Evolutionary conservation across 2,329 filamentous ascomycete genomes (phyloP), one percentile per base, ranked within the genome.

Genomic region (Botrytis fragariae): DNA sequence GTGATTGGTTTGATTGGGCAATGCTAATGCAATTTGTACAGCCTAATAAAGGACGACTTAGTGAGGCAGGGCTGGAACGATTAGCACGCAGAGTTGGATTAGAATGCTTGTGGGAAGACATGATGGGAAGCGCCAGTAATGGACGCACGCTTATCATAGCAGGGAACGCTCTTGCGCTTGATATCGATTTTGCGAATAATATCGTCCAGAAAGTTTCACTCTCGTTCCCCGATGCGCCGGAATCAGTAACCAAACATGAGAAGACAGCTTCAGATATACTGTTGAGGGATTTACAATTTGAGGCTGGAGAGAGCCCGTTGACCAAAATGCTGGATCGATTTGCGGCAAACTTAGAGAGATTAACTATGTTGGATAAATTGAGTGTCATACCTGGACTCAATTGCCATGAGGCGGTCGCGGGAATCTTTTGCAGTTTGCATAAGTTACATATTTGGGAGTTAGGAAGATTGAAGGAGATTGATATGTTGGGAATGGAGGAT

Each of bases 331-430:
- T 96, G 42, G 90, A 92, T 74, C 84, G 85, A 20, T 96, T 96
- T 79, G 88, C 91, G 0, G 84, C 85, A 45, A 95, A 95, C 79
- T 84, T 97, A 51, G 89, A 92, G 78, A 87, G 88, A 51, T 83
- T 96, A 48, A 90, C 92, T 5, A 86, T 83, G 8, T 82, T 94
- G 72, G 93, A 96, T 80, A 91, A 89, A 77, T 85, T 95, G 70
- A 94, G 92, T 81, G 86, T 89, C 35, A 84, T 87, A 44, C 90
- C 89, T 1, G 87, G 88, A 8, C 85, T 95, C 12, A 93, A 93
- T 77, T 93, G 93, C 80, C 92, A 93, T 80, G 92, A 94, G 80
- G 93, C 93, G 0, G 85, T 95, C 62, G 89, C 89, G 6, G 92
- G 92, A 4, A 85, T 97, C 9, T 93, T 91, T 80, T 87, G 87